Base-by-base conservation (phyloP, 495 filamentous ascomycete species). In the Trichocladium antarcticum region DNA sequence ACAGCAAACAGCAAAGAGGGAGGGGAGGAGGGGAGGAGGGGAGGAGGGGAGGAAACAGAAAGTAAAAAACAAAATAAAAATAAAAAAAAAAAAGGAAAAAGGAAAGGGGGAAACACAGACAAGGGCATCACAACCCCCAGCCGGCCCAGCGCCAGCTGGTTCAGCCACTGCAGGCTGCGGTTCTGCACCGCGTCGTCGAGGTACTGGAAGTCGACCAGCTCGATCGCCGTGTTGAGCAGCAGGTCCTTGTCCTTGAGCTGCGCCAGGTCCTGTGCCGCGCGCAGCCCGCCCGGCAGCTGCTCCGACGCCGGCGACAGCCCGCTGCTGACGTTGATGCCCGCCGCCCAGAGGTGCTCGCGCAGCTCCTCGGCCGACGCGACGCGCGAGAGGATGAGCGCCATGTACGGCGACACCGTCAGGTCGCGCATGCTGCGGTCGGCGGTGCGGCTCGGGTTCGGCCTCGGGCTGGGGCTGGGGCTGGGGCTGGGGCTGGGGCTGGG, bases 141-240 rank as follows among this genome's bases (percentile, higher is more conserved):
- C 39, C 76, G 53, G 36, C 58, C 65, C 24, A 49, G 19, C 20
- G 74, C 71, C 9, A 80, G 57, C 42, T 66, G 65, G 45, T 69
- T 73, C 28, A 80, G 60, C 73, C 74, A 78, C 44, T 60, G 57
- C 34, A 80, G 59, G 5, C 68, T 73, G 24, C 74, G 65, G 20
- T 70, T 68, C 58, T 80, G 75, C 47, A 75, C 63, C 15, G 68
- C 59, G 27, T 78, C 74, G 28, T 80, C 76, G 6, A 76, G 58
- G 28, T 73, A 72, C 44, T 67, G 73, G 56, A 80, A 79, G 56
- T 80, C 76, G 1, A 79, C 70, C 16, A 80, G 61, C 49, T 71
- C 68, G 19, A 78, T 75, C 17, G 74, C 75, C 11, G 68, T 73
- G 54, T 75, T 77, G 10, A 79, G 66, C 20, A 80, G 57, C 19